These are phyloP conservation scores for Didymella lethalis DNA, from an alignment of 2,329 filamentous ascomycete genomes.

Conservation along the genomic window DNA sequence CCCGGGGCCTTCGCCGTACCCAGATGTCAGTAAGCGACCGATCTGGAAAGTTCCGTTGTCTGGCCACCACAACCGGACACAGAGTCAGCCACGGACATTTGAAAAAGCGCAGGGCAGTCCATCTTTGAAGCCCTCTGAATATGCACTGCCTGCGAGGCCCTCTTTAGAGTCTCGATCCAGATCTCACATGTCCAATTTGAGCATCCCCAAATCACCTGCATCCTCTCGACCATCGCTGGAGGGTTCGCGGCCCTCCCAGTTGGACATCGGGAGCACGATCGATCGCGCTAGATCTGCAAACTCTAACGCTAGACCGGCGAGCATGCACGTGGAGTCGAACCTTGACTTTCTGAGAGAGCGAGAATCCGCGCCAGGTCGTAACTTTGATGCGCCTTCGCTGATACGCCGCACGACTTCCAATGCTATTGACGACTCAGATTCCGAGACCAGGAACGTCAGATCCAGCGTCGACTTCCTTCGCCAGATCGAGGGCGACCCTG, in stretches of 20 bases:
- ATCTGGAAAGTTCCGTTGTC: conserved; percentile 63
- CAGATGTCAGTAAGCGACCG: conserved; percentile 54
- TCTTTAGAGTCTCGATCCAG: conserved; percentile 58
- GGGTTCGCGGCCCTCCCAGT: conserved; percentile 68
- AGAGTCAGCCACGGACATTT: conserved; percentile 59
- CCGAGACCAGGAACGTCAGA: conserved; percentile 71
- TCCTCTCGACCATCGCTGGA: conserved; percentile 76
- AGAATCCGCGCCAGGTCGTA: conserved; percentile 62
- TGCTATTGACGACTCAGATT: conserved; percentile 49
- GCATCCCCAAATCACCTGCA: conserved; percentile 62
- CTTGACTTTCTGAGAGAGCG: conserved; percentile 83
- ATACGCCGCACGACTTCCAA: conserved; percentile 40
- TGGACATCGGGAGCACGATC: conserved; percentile 67
- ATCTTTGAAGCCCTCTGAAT: conserved; percentile 48
- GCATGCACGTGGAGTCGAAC: conserved; percentile 83
- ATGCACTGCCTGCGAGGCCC: conserved; percentile 51
- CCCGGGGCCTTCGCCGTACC: conserved; percentile 44
- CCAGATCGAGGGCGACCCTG: conserved; percentile 70
- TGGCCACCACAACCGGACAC: conserved; percentile 55
- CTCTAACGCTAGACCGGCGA: conserved; percentile 75
- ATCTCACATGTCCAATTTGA: conserved; percentile 59
- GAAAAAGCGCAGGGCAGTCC: conserved; percentile 49
- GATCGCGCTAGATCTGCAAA: conserved; percentile 70
- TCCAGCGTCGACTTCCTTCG: conserved; percentile 86
- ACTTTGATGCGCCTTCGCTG: conserved; percentile 43